These are phyloP conservation scores for Tirmania nivea DNA, from an alignment of 495 filamentous ascomycete species.

Conservation along the genomic window DNA sequence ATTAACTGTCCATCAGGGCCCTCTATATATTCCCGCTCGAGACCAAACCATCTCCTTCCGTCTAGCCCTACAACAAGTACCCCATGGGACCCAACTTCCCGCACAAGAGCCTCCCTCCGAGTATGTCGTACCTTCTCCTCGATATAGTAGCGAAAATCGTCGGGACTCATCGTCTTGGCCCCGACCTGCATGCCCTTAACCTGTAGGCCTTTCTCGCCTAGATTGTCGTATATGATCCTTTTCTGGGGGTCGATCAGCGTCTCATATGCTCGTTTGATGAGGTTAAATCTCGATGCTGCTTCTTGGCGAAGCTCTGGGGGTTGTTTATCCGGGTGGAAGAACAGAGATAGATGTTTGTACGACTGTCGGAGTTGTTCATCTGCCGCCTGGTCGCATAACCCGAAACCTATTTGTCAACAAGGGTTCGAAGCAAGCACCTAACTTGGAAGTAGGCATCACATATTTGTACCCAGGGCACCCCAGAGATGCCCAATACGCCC, in stretches of 20 bases:
- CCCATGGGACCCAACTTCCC: constrained; percentile 26
- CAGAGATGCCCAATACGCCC: neutral
- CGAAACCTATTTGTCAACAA: no score
- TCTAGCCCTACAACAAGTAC: constrained; percentile 25
- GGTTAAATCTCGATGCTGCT: constrained; percentile 28
- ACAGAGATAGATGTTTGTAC: constrained; percentile 31
- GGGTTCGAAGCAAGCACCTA: no score
- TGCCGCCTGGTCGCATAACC: constrained; percentile 23
- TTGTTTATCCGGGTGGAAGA: constrained; percentile 38
- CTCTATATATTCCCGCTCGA: neutral
- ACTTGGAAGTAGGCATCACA: no score
- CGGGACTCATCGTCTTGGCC: constrained; percentile 24
- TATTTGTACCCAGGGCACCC: no score
- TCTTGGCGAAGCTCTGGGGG: constrained; percentile 26
- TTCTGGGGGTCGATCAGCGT: constrained; percentile 33
- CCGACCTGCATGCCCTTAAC: constrained; percentile 21
- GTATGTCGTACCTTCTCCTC: constrained; percentile 27
- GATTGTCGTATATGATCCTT: constrained; percentile 32
- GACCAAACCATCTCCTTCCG: constrained; percentile 16
- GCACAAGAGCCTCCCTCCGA: constrained; percentile 24
- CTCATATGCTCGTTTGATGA: constrained; percentile 32
- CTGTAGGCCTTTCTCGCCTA: constrained; percentile 27
- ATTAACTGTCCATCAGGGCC: neutral
- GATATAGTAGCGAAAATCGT: constrained; percentile 31
- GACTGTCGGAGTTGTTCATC: constrained; percentile 30